Evolutionary conservation across 495 filamentous ascomycete species (phyloP).

Genomic region (Aspergillus mulundensis): DNA sequence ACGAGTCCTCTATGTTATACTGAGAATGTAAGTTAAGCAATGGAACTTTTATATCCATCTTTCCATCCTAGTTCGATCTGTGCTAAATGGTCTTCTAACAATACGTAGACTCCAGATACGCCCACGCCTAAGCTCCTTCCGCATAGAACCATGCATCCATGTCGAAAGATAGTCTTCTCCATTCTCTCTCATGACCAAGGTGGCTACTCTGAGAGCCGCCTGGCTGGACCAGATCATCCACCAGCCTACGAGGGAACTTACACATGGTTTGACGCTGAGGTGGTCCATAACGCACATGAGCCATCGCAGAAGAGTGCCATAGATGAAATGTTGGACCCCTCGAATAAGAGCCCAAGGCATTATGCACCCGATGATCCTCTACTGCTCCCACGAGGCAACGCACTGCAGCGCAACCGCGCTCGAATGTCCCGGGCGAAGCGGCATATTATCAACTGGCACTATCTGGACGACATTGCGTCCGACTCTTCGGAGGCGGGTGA

Average conservation of each 20-base stretch:
- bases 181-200: conserved; percentile 65
- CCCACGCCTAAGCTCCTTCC: conserved; percentile 26
- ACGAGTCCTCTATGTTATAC: conserved; percentile 41
- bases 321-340: conserved; percentile 1
- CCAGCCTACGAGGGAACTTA: conserved; percentile 47
- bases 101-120: conserved; percentile 12
- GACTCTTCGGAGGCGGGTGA: conserved; percentile 43
- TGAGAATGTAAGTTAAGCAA: conserved; percentile 20
- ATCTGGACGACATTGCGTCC: conserved; percentile 41
- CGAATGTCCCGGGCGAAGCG: conserved; percentile 29
- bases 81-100: background rate
- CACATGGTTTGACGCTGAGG: conserved; percentile 69
- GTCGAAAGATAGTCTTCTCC: conserved; percentile 59
- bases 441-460: conserved; percentile 55
- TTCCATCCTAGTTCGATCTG: background rate
- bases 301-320: background rate
- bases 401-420: conserved; percentile 52
- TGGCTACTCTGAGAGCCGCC: conserved; percentile 16
- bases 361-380: conserved; percentile 30
- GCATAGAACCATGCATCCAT: conserved; percentile 37
- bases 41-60: background rate
- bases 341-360: conserved; percentile 16
- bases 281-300: conserved; percentile 27
- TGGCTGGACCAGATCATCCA: conserved; percentile 22
- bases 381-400: conserved; percentile 36